Base-by-base conservation (phyloP, 179 eudicot genomes). In the Beta lomatogona region DNA sequence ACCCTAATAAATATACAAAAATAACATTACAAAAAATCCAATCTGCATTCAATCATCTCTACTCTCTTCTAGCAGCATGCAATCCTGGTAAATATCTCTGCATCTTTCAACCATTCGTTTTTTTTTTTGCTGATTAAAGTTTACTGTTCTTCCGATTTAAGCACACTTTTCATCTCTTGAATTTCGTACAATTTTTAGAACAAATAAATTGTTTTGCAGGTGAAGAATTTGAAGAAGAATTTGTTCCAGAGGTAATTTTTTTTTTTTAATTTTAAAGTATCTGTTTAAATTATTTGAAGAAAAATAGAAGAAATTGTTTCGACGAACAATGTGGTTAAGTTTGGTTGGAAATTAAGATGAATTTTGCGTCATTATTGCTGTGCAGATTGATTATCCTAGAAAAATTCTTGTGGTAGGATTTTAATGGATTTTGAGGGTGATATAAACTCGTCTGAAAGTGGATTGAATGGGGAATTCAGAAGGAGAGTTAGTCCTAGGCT, bases 401-500 rank as follows among this genome's bases (percentile, higher is more conserved):
- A 21, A 46, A 21, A 21, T 12, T n/a, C 1, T 5, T 1, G 5
- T 0, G 12, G 19, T 70, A 70, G 54, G 28, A 21, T 1, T 70
- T 25, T 3, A 6, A 73, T 73, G 77, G 77, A 73, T 73, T 73
- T 28, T 8, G 6, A 3, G 46, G 12, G 60, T 6, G 25, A 6
- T 6, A 36, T 1, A 2, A 36, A 36, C 14, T 18, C 63, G 6
- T 15, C 31, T 3, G 8, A 16, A 41, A 3, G 9, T 70, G 14
- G 6, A 13, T 28, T 45, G 22, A 55, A 73, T 54, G 77, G 63
- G 48, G 64, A 55, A 25, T 25, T 73, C 7, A 8, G 53, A 16
- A 79, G 69, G 82, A 79, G 76, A 22, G 4, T 79, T 2, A 79
- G 82, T 71, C 82, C 82, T 41, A 71, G 82, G 59, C 59, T 71